Evolutionary conservation across 1,284 basidiomycete species (phyloP).

Genomic region (Inonotus hispidus): DNA sequence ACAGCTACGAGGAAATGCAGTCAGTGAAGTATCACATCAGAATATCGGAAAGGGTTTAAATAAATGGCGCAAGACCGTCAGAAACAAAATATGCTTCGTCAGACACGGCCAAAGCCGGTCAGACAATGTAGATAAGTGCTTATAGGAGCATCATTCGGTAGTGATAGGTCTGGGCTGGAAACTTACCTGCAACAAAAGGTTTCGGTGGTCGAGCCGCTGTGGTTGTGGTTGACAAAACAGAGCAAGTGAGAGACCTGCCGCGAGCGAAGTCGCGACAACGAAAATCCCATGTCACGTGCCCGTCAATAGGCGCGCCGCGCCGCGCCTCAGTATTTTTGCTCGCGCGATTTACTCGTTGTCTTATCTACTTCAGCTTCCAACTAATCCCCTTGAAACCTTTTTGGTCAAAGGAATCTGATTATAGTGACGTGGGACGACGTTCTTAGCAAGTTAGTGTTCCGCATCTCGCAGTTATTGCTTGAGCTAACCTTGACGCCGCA

Average conservation of each 20-base stretch:
- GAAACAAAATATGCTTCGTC: constrained; percentile 37
- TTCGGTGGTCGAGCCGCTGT: no score
- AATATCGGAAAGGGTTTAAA: not conserved
- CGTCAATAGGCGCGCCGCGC: no score
- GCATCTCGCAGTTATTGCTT: not conserved
- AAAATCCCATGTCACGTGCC: no score
- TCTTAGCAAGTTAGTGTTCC: not conserved
- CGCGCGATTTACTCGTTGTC: no score
- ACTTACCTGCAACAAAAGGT: constrained; percentile 8
- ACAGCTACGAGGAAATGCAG: not conserved
- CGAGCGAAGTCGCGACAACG: no score
- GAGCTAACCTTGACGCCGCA: not conserved
- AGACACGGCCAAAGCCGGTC: constrained; percentile 40
- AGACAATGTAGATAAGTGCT: constrained; percentile 84
- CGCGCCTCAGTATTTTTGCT: no score
- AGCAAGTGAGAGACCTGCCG: no score
- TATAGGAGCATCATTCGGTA: constrained; percentile 43
- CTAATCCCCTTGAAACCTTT: no score
- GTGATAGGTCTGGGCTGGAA: constrained; percentile 3
- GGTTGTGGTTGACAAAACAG: no score
- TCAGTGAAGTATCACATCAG: constrained; percentile 4
- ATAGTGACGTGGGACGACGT: not conserved
- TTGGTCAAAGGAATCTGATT: no score
- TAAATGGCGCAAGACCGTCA: constrained; percentile 35
- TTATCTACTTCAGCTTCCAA: no score